Evolutionary conservation across 2,329 filamentous ascomycete genomes (phyloP).

Genomic region (Aspergillus persii): DNA sequence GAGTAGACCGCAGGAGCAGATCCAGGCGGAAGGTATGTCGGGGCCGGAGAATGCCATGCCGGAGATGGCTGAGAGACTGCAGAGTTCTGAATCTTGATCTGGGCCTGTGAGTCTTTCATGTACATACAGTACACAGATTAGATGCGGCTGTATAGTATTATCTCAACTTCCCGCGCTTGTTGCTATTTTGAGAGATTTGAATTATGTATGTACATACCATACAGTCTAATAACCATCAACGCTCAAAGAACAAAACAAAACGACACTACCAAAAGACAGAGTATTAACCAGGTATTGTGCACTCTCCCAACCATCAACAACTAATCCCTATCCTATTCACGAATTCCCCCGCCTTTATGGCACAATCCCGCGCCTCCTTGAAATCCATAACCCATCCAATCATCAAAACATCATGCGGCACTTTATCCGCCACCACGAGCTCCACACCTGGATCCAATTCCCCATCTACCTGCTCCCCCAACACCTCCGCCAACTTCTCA

Average conservation of each 20-base stretch:
- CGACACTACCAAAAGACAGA: too few relatives aligned
- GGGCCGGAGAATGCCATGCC: neutral
- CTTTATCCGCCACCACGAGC: neutral
- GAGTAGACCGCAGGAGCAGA: neutral
- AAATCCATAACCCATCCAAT: slow-evolving; percentile 15
- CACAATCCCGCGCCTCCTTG: slow-evolving; percentile 11
- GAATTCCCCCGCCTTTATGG: neutral
- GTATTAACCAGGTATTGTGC: too few relatives aligned
- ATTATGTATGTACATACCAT: too few relatives aligned
- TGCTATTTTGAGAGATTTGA: too few relatives aligned
- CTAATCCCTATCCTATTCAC: neutral
- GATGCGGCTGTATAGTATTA: too few relatives aligned
- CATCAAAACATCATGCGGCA: slow-evolving; percentile 20
- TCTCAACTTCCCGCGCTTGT: too few relatives aligned
- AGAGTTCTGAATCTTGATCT: neutral
- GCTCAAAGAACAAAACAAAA: too few relatives aligned
- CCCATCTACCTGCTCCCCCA: slow-evolving; percentile 7
- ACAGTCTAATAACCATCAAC: too few relatives aligned
- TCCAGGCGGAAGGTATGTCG: too few relatives aligned
- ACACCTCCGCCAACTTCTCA: slow-evolving; percentile 16
- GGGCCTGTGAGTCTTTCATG: too few relatives aligned
- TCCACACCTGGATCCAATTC: slow-evolving; percentile 6
- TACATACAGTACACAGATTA: too few relatives aligned
- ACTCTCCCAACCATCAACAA: neutral
- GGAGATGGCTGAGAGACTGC: neutral